These are phyloP conservation scores for Trichoderma semiorbis DNA, from an alignment of 2,329 filamentous ascomycete species.

Conservation along the genomic window DNA sequence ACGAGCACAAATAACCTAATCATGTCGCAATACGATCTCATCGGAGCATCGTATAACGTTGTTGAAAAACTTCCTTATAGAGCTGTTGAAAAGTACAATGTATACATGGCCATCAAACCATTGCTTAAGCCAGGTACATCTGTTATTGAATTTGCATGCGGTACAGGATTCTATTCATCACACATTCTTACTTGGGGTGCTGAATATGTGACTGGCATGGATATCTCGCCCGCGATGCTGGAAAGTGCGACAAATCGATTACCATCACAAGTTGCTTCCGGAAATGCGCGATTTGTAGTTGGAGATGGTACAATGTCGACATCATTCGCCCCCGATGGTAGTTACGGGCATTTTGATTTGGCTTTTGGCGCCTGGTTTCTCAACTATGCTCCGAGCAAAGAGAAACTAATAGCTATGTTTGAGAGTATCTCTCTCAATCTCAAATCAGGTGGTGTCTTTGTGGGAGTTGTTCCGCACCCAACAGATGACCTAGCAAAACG, in stretches of 20 bases:
- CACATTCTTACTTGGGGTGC: background rate
- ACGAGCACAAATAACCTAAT: background rate
- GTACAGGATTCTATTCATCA: conserved; percentile 4
- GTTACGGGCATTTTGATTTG: conserved; percentile 1
- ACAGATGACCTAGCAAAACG: conserved; percentile 3
- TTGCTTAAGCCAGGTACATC: background rate
- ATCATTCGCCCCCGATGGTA: background rate
- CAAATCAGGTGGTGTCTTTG: conserved; percentile 15
- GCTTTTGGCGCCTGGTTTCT: conserved; percentile 17
- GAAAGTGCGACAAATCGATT: background rate
- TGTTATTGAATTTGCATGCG: background rate
- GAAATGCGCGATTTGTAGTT: background rate
- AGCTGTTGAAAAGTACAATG: background rate
- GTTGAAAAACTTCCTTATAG: background rate
- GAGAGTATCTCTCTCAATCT: conserved; percentile 18
- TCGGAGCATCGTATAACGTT: background rate
- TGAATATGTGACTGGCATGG: background rate
- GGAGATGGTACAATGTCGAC: background rate
- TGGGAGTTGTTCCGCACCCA: conserved; percentile 13
- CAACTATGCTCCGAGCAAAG: conserved; percentile 12
- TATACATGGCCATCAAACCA: background rate
- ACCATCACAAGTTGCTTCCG: background rate
- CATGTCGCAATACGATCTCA: background rate
- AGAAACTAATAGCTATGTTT: conserved; percentile 16
- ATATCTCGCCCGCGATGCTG: background rate